Base-by-base conservation (phyloP, 352 stramenopile species). In the Globisporangium abappressorium region DNA sequence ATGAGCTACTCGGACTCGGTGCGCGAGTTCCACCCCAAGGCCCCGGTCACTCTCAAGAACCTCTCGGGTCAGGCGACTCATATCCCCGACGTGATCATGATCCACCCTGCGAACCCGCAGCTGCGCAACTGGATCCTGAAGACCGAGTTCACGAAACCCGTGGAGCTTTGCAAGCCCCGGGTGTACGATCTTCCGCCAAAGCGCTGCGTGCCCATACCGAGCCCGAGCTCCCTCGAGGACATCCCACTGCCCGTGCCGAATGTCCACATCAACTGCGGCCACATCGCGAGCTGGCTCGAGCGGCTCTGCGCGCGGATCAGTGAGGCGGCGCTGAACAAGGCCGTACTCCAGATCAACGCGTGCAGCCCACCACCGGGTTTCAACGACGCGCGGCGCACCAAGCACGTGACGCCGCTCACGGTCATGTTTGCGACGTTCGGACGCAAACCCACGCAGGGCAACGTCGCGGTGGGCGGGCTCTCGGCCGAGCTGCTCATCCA, bases 391-490 rank as follows among this genome's bases (percentile, higher is more conserved):
- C 76, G 81, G 15, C 78, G 87, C 11, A 97, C 90, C 3, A 97
- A 97, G 67, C 77, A 94, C 55, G 84, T 85, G 24, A 81, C 76
- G 3, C 84, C 94, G 7, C 74, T 89, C 41, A 92, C 91, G 0
- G 82, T 98, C 22, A 81, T 97, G 34, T 98, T 97, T 67, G 93
- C 92, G 4, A 97, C 89, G 5, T 97, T 98, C 69, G 76, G 77
- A 2, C 79, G 89, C 2, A 98, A 97, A 61, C 70, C 87, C 11
- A 91, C 86, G 0, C 78, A 72, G 9, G 86, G 86, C 7, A 97
- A 96, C 69, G 33, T 96, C 56, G 93, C 87, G 0, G 73, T 97
- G 2, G 93, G 92, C 24, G 92, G 94, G 0, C 75, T 98, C 33
- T 81, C 79, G 1, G 85, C 87, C 2, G 82, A 97, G 69, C 69